These are phyloP conservation scores for Selenicereus undatus DNA, from an alignment of 148 eudicot genomes.

Conservation along the genomic window DNA sequence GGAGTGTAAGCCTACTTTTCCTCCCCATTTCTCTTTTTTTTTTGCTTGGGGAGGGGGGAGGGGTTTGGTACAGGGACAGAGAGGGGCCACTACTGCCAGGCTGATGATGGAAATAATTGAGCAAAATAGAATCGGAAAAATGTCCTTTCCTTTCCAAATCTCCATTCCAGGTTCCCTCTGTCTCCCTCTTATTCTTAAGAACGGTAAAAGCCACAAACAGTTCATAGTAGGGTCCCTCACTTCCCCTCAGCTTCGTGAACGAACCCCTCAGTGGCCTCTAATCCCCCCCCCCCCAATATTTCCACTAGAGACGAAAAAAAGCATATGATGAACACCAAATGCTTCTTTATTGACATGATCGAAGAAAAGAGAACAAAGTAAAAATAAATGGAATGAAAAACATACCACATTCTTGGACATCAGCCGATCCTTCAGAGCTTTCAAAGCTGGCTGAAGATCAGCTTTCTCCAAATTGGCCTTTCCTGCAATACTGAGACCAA, in stretches of 20 bases:
- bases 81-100: no score
- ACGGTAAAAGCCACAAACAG: no score
- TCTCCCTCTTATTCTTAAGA: no score
- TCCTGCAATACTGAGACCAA: constrained; percentile 79
- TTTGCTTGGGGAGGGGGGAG: no score
- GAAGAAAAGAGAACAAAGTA: neutral
- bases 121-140: no score
- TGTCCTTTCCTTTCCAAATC: no score
- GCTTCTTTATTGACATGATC: neutral
- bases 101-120: no score
- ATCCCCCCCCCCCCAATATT: neutral
- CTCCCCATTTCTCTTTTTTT: no score
- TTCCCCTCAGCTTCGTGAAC: neutral
- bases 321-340: neutral
- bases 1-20: no score
- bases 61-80: no score
- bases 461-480: constrained; percentile 90
- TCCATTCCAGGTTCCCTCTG: no score
- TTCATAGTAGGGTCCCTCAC: no score
- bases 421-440: constrained; percentile 89
- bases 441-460: constrained; percentile 88
- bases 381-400: constrained; percentile 11
- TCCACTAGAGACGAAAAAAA: neutral
- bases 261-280: neutral
- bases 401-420: constrained; percentile 99